Percentiles rank a stretch among this genome's conserved stretches.
Conservation (phyloP, 768 basidiomycete genomes). For the Udeniomyces megalosporus region DNA sequence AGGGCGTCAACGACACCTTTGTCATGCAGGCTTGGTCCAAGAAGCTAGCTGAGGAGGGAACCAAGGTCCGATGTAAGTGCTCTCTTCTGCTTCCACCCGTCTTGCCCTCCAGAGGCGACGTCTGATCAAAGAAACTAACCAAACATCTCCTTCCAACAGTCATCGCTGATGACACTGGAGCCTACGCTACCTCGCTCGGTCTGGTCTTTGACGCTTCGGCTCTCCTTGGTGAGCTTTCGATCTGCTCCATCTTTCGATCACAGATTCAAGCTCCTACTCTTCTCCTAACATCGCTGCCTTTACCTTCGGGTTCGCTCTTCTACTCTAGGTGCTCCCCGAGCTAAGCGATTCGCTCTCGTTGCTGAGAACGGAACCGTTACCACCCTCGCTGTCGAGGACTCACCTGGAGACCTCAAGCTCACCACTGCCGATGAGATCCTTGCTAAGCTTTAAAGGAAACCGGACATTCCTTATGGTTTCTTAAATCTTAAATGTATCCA, state of each 20-base stretch:
- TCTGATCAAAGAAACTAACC: no score
- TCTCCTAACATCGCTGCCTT: not conserved
- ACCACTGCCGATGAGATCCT: slow-evolving; percentile 8
- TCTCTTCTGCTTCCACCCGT: not conserved
- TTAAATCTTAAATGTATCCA: no score
- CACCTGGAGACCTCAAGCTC: slow-evolving; percentile 16
- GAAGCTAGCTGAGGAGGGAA: slow-evolving; percentile 15
- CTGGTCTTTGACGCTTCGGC: slow-evolving; percentile 8
- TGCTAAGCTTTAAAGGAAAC: slow-evolving; percentile 13
- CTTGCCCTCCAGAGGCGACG: no score
- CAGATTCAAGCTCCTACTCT: not conserved
- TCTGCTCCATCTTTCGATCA: not conserved
- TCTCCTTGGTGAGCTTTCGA: not conserved
- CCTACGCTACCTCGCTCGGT: slow-evolving; percentile 2
- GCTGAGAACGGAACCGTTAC: slow-evolving; percentile 9
- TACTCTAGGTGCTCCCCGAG: not conserved
- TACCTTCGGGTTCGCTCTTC: not conserved
- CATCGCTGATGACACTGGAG: slow-evolving; percentile 9
- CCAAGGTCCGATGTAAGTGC: slow-evolving; percentile 8
- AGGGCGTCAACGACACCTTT: slow-evolving; percentile 10
- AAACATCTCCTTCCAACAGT: no score
- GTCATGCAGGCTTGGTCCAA: slow-evolving; percentile 13
- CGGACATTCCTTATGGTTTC: no score
- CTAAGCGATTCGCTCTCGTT: slow-evolving; percentile 14
- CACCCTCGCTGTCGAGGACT: slow-evolving; percentile 9